A percentile compares a stretch with the other conserved stretches of the same genome.
Conservation (phyloP, 192 early-diverging fungal genomes). For the Mortierella claussenii region DNA sequence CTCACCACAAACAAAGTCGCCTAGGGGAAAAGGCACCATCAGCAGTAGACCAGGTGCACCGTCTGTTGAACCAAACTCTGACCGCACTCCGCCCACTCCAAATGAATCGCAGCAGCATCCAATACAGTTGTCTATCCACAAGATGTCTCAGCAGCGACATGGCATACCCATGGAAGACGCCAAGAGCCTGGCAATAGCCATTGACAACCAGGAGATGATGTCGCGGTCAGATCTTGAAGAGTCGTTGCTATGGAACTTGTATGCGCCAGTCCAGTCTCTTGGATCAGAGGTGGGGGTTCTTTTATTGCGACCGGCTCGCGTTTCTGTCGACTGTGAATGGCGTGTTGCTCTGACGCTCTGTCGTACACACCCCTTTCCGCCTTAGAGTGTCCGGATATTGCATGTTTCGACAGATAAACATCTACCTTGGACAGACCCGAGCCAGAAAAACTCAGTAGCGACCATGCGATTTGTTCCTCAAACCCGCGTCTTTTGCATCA, state of each 20-base stretch:
- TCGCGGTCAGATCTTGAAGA: conserved; percentile 45
- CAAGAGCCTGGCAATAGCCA: conserved; percentile 32
- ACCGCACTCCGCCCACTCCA: background rate
- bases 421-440: conserved; percentile 37
- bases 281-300: conserved; percentile 27
- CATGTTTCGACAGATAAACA: conserved; percentile 48
- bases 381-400: conserved; percentile 27
- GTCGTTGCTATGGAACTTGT: conserved; percentile 29
- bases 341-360: no score
- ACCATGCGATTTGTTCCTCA: conserved; percentile 67
- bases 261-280: conserved; percentile 18
- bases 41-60: background rate
- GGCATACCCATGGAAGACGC: conserved; percentile 33
- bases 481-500: conserved; percentile 69
- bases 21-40: background rate
- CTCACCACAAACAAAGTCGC: background rate
- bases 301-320: no score
- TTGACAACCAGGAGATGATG: conserved; percentile 30
- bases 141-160: background rate
- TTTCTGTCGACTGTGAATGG: no score
- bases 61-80: background rate
- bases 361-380: background rate
- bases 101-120: background rate
- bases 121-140: background rate
- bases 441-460: conserved; percentile 7